phyloP scores from a whole-genome alignment of 2,329 filamentous ascomycete genomes.

The Aaosphaeria pasadenensis region DNA sequence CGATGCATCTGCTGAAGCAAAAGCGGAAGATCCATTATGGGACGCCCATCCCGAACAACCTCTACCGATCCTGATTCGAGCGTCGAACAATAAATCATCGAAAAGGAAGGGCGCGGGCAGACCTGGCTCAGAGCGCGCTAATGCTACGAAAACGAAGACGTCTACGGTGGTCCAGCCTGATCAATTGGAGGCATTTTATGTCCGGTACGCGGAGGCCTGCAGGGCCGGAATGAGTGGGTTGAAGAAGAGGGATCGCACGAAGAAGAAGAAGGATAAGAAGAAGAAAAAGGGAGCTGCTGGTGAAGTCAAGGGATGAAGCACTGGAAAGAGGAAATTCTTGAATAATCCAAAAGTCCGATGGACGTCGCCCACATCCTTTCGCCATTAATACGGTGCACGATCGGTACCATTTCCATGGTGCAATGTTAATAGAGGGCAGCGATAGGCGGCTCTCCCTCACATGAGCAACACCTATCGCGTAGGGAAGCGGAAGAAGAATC shows the following conservation, averaged over 20 bases:
- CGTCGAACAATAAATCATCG: conserved; percentile 69
- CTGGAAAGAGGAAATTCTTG: no score
- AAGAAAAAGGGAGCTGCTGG: conserved; percentile 54
- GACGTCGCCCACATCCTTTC: no score
- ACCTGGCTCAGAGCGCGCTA: conserved; percentile 30
- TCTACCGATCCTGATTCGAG: conserved; percentile 75
- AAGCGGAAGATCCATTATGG: conserved; percentile 53
- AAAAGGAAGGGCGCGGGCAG: conserved; percentile 22
- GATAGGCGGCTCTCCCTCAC: no score
- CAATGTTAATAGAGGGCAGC: no score
- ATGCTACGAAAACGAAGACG: conserved; percentile 66
- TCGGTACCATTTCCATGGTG: no score
- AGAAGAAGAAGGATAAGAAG: conserved; percentile 74
- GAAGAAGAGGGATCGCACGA: conserved; percentile 91
- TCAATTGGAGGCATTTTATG: conserved; percentile 77
- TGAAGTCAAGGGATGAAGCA: conserved; percentile 12
- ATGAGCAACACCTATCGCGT: no score
- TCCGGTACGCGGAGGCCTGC: conserved; percentile 83
- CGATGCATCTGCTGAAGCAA: conserved; percentile 36
- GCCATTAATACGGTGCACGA: no score
- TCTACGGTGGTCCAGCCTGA: conserved; percentile 78
- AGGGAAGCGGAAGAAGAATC: no score
- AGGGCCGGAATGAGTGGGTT: conserved; percentile 83
- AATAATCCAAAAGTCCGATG: no score
- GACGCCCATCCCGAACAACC: conserved; percentile 60